Evolutionary conservation across 495 filamentous ascomycete species (phyloP), one percentile per base, ranked within the genome.

Genomic region (Penicillium herquei): DNA sequence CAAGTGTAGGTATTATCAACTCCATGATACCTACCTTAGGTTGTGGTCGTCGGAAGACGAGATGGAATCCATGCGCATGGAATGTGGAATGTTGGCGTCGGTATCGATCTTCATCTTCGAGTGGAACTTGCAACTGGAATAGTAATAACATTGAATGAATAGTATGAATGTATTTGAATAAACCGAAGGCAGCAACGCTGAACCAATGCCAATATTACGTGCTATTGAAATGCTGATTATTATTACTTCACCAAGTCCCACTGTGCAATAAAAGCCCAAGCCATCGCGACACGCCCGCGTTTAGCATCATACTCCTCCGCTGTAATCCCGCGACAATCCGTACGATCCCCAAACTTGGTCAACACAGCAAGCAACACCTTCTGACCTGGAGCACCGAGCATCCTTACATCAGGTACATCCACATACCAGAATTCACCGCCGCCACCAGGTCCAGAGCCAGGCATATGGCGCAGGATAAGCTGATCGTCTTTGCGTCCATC

Each of bases 351-450:
- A 26, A 74, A 72, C 17, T 55, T 84, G 9, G 81, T 85, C 46
- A 95, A 75, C 5, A 82, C 83, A 49, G 76, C 83, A 33, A 90
- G 57, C 48, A 70, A 74, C 1, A 91, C 69, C 48, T 76, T 83
- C 73, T 90, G 83, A 1, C 91, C 91, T 10, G 83, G 78, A 1
- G 72, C 72, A 1, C 92, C 92, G 31, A 96, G 67, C 53, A 85
- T 80, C 37, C 75, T 68, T 14, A 83, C 77, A 49, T 75, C 69
- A 5, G 73, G 70, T 1, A 96, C 78, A 70, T 96, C 92, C 3
- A 82, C 67, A 80, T 89, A 95, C 83, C 84, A 93, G 65, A 84
- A 81, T 70, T 81, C 56, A 78, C 91, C 70, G 86, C 86, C 63
- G 65, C 85, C 63, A 81, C 81, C 51, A 10, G 74, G 67, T n/a